Conservation (phyloP, 2,329 filamentous ascomycete genomes). For the Ceratocystis lukuohia region DNA sequence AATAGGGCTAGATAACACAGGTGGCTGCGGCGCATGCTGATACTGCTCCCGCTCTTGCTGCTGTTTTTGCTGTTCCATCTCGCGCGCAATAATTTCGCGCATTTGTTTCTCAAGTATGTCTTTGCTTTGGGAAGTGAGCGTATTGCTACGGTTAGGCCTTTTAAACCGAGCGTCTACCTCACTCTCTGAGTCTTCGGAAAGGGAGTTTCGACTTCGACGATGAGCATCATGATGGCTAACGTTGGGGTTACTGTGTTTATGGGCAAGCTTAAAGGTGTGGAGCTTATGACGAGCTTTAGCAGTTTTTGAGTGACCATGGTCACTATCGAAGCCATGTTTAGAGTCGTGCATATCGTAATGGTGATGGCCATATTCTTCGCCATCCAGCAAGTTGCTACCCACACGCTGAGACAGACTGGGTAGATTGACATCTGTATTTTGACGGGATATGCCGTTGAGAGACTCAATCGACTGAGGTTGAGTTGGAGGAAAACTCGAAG, state of each 20-base stretch:
- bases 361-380: constrained; percentile 23
- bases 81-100: constrained; percentile 45
- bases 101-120: constrained; percentile 49
- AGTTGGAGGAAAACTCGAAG: constrained; percentile 16
- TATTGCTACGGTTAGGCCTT: constrained; percentile 32
- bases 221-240: constrained; percentile 41
- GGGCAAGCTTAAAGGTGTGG: constrained; percentile 22
- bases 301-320: constrained; percentile 14
- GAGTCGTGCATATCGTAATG: constrained; percentile 23
- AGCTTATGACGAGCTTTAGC: constrained; percentile 17
- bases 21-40: background rate
- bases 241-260: constrained; percentile 38
- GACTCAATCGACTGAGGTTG: constrained; percentile 22
- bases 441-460: constrained; percentile 25
- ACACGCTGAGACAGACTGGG: constrained; percentile 21
- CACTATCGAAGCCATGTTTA: constrained; percentile 16
- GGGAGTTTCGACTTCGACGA: constrained; percentile 36
- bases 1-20: background rate
- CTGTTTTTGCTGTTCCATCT: constrained; percentile 30
- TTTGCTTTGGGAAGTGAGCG: constrained; percentile 35
- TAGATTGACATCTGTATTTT: constrained; percentile 24
- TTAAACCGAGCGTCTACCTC: constrained; percentile 34
- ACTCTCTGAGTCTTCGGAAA: constrained; percentile 48
- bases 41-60: constrained; percentile 6
- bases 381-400: constrained; percentile 20